Conservation (phyloP, 2,329 filamentous ascomycete species). For the Corinectria fuckeliana region DNA sequence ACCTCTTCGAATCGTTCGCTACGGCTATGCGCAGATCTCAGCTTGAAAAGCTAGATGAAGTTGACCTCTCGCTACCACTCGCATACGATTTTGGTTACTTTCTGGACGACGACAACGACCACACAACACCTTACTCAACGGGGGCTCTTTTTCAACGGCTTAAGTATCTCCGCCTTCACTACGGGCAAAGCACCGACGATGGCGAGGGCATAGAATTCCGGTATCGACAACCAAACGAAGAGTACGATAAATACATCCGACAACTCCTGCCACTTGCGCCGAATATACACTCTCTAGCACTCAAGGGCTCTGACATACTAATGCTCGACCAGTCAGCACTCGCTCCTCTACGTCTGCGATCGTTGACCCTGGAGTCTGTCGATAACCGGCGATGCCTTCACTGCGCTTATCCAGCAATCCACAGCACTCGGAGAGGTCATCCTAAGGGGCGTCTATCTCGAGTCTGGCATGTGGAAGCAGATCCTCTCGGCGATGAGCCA, state of each 20-base stretch:
- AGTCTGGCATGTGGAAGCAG: conserved; percentile 7
- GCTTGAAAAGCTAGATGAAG: conserved; percentile 3
- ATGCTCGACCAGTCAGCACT: not conserved
- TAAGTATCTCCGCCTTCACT: conserved; percentile 1
- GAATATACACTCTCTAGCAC: not conserved
- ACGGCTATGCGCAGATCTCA: conserved; percentile 8
- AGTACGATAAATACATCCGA: conserved; percentile 2
- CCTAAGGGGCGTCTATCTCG: not conserved
- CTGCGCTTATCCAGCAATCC: not conserved
- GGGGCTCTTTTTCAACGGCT: not conserved
- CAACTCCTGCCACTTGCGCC: not conserved
- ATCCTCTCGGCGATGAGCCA: not conserved
- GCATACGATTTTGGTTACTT: conserved; percentile 13
- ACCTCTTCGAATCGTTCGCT: conserved; percentile 7
- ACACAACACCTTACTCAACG: not conserved
- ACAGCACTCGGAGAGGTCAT: not conserved
- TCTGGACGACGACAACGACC: not conserved
- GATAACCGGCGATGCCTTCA: not conserved
- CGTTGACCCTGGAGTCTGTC: not conserved
- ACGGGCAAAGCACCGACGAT: not conserved
- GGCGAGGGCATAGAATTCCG: conserved; percentile 5
- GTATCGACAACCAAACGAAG: not conserved
- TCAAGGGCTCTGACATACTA: not conserved
- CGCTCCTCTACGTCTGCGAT: not conserved
- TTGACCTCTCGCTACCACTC: conserved; percentile 9